phyloP scores from a whole-genome alignment of 2,329 filamentous ascomycete species.

The Coniochaeta prunicola region DNA sequence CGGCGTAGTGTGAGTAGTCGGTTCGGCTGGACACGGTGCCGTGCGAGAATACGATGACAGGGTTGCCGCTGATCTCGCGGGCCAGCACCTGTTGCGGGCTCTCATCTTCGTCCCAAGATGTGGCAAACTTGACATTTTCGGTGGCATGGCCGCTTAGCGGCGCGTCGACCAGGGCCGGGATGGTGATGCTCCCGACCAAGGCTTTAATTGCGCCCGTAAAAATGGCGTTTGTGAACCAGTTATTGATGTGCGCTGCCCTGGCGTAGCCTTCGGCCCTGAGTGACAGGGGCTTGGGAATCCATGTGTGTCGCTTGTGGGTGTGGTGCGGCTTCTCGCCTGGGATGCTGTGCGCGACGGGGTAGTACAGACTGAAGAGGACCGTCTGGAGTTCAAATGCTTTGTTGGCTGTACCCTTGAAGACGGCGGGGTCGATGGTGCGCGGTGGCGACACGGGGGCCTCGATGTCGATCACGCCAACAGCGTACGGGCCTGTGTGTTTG shows the following conservation, averaged over 20 bases:
- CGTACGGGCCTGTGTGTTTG: slow-evolving; percentile 33
- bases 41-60: slow-evolving; percentile 44
- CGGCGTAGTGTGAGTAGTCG: slow-evolving; percentile 44
- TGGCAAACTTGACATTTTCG: slow-evolving; percentile 13
- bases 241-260: slow-evolving; percentile 34
- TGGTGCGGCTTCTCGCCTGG: slow-evolving; percentile 12
- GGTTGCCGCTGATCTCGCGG: slow-evolving; percentile 19
- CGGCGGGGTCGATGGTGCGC: slow-evolving; percentile 26
- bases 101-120: slow-evolving; percentile 10
- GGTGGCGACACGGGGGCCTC: slow-evolving; percentile 25
- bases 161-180: slow-evolving; percentile 39
- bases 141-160: slow-evolving; percentile 24
- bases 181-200: slow-evolving; percentile 34
- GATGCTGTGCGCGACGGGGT: slow-evolving; percentile 27
- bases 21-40: slow-evolving; percentile 42
- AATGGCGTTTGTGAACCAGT: slow-evolving; percentile 32
- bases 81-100: slow-evolving; percentile 15
- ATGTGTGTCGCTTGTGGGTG: slow-evolving; percentile 27
- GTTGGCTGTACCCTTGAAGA: slow-evolving; percentile 24
- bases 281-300: slow-evolving; percentile 35
- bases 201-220: slow-evolving; percentile 34
- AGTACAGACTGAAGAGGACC: slow-evolving; percentile 43
- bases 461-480: slow-evolving; percentile 39
- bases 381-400: slow-evolving; percentile 38
- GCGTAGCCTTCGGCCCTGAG: slow-evolving; percentile 40